Base-by-base conservation (phyloP, 805 yeast genomes). In the Kodamaea kaohsiungensis region DNA sequence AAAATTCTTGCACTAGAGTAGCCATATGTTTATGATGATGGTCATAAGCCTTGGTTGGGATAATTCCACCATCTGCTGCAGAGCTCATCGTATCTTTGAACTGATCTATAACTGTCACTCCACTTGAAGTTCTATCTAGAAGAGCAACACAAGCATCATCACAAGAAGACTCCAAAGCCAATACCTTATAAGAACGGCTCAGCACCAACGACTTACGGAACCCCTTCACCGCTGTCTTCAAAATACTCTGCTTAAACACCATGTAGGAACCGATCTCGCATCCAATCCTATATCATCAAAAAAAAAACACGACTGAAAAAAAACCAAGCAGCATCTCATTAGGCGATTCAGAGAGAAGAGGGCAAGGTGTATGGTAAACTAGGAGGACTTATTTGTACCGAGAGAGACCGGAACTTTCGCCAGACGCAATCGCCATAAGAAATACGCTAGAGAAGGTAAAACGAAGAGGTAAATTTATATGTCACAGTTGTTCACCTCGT, bases 91-190 rank as follows among this genome's bases (percentile, higher is more conserved):
- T 90, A 2, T 67, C 65, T 59, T 86, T 88, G 25, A 75, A 60
- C 56, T 92, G 91, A 19, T 78, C 84, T 2, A 89, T 51, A 1
- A 87, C 69, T 0, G 59, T 68, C 0, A 89, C 85, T 2, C 81
- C 72, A 1, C 65, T 60, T 1, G 61, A 57, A 1, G 63, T 60
- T 51, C 91, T 74, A 40, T 86, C 86, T 2, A 92, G 65, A 7
- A 93, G 71, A 0, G 97, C 89, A 1, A 91, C 93, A 61, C 98
- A 91, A 0, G 97, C 82, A 68, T 95, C 99, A 69, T 95, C 99
- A 66, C 99, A 95, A 0, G 97, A 90, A 0, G 96, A 84, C 65
- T 95, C 99, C 12, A 95, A 83, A 0, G 98, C 95, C 18, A 95
- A 72, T 0, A 92, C 95, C 43, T 77, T 78, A 66, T 89, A 90